Evolutionary conservation across 2,329 filamentous ascomycete genomes (phyloP).

Genomic region (Penicillium decumbens): DNA sequence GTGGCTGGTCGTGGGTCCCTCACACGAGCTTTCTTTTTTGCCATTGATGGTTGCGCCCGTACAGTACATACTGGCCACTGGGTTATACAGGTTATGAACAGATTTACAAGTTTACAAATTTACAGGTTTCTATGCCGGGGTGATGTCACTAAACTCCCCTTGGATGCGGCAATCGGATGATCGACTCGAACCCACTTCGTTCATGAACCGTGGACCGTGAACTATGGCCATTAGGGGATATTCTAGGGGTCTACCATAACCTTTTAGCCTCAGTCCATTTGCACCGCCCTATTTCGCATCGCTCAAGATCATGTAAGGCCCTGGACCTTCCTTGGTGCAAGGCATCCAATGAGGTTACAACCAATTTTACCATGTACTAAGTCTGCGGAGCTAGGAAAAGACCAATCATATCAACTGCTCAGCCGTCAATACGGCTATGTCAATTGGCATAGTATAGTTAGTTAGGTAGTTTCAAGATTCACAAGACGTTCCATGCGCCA

Average conservation of each 20-base stretch:
- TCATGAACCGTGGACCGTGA: background rate
- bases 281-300: background rate
- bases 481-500: too few relatives aligned
- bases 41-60: background rate
- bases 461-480: too few relatives aligned
- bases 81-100: background rate
- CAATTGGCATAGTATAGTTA: background rate
- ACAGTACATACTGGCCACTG: too few relatives aligned
- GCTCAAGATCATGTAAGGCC: background rate
- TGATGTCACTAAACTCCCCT: constrained; percentile 6
- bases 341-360: background rate
- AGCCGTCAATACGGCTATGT: background rate
- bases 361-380: background rate
- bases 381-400: background rate
- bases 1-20: constrained; percentile 19
- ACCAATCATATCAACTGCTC: background rate
- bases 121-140: background rate
- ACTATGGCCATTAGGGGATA: background rate
- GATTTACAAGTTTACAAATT: background rate
- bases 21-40: constrained; percentile 12
- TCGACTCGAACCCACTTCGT: background rate
- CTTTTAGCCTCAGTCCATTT: background rate
- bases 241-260: too few relatives aligned
- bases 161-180: background rate
- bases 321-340: background rate